phyloP scores from a whole-genome alignment of 2,329 filamentous ascomycete genomes.

The Colletotrichum chrysophilum region DNA sequence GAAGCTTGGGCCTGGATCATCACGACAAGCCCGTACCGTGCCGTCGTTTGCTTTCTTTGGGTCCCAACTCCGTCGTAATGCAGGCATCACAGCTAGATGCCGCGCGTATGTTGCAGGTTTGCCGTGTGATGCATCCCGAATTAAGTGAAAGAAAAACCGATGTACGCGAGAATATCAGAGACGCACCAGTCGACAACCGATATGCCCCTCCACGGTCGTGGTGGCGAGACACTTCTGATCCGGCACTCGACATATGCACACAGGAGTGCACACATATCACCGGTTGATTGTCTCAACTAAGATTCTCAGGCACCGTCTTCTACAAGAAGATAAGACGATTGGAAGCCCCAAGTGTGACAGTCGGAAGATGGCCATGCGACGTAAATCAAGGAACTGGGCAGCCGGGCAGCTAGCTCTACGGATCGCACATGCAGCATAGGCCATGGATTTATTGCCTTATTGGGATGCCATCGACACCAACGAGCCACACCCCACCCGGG shows the following conservation, averaged over 20 bases:
- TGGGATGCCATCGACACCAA: not conserved
- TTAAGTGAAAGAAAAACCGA: not conserved
- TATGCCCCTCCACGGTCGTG: not conserved
- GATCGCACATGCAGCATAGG: not conserved
- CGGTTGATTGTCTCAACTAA: not conserved
- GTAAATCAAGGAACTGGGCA: slow-evolving; percentile 8
- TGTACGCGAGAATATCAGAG: not conserved
- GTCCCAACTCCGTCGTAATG: not conserved
- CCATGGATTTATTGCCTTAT: not conserved
- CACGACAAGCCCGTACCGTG: not conserved
- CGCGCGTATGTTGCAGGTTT: not conserved
- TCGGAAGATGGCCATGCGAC: slow-evolving; percentile 6
- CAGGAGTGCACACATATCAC: not conserved
- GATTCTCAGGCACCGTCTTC: not conserved
- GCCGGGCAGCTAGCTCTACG: not conserved
- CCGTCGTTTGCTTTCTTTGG: not conserved
- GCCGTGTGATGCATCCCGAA: not conserved
- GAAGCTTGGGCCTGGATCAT: not conserved
- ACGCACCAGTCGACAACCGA: not conserved
- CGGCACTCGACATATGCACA: not conserved
- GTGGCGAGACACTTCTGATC: not conserved
- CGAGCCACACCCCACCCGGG: not conserved
- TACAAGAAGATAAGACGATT: not conserved
- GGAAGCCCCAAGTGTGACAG: not conserved
- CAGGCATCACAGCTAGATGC: not conserved